phyloP scores from a whole-genome alignment of 768 basidiomycete species.

The Tylopilus rubrobrunneus region DNA sequence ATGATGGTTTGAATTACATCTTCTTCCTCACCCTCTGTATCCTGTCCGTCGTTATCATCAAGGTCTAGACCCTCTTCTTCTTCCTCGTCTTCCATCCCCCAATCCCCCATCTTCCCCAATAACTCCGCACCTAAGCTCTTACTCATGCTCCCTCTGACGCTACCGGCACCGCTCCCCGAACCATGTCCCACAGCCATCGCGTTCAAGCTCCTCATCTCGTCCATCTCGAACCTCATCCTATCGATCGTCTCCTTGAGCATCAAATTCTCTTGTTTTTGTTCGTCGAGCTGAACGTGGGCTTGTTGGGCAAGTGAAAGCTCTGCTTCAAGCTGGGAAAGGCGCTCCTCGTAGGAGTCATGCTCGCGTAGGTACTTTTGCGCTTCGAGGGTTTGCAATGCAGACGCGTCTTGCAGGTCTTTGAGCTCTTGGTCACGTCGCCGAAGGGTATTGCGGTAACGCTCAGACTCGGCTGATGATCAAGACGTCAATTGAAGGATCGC shows the following conservation, averaged over 20 bases:
- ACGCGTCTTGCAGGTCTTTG: slow-evolving; percentile 56
- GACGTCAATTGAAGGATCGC: neutral
- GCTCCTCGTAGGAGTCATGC: slow-evolving; percentile 67
- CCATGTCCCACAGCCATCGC: slow-evolving; percentile 33
- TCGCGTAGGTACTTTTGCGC: slow-evolving; percentile 61
- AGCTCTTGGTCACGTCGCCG: slow-evolving; percentile 74
- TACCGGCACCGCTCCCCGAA: slow-evolving; percentile 43
- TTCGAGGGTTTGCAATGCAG: slow-evolving; percentile 62
- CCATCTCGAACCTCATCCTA: slow-evolving; percentile 89
- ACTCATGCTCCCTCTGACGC: slow-evolving; percentile 55
- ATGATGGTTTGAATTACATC: slow-evolving; percentile 87
- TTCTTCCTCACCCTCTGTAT: slow-evolving; percentile 56
- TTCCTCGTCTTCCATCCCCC: slow-evolving; percentile 42
- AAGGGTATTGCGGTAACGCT: slow-evolving; percentile 71
- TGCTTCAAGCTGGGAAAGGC: slow-evolving; percentile 62
- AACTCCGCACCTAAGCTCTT: slow-evolving; percentile 76
- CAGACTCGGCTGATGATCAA: slow-evolving; percentile 56
- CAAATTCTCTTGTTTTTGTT: slow-evolving; percentile 93
- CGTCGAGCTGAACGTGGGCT: slow-evolving; percentile 72
- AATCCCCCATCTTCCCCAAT: slow-evolving; percentile 54
- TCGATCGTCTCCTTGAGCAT: slow-evolving; percentile 95
- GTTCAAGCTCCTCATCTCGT: slow-evolving; percentile 69
- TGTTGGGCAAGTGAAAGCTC: slow-evolving; percentile 70
- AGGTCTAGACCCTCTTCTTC: slow-evolving; percentile 34
- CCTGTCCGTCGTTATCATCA: slow-evolving; percentile 43